A percentile compares a stretch with the other conserved stretches of the same genome.
These are phyloP conservation scores for Lachancea sp. DNA, from an alignment of 805 yeast genomes.

Conservation along the genomic window DNA sequence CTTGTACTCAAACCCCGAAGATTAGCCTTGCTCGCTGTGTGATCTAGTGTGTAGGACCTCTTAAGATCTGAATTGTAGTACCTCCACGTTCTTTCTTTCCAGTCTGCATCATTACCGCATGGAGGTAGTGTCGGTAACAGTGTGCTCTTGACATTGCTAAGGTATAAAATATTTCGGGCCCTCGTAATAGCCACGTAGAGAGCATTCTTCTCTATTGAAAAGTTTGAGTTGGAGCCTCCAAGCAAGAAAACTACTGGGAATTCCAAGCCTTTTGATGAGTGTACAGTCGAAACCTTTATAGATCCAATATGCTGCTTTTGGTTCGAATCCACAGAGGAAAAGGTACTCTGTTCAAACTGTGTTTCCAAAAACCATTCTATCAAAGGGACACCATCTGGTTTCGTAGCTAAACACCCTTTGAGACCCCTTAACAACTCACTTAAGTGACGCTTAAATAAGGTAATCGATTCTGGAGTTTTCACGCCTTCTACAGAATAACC, in stretches of 20 bases:
- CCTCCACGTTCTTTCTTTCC: conserved; percentile 25
- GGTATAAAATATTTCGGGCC: conserved; percentile 40
- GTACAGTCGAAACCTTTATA: conserved; percentile 60
- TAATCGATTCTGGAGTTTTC: too few relatives aligned
- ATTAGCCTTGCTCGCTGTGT: neutral
- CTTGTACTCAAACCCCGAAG: conserved; percentile 12
- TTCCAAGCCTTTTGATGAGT: conserved; percentile 69
- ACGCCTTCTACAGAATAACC: conserved; percentile 26
- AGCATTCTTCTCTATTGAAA: conserved; percentile 35
- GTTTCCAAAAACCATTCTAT: conserved; percentile 33
- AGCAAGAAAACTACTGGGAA: conserved; percentile 60
- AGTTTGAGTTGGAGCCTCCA: conserved; percentile 12
- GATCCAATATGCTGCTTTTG: conserved; percentile 16
- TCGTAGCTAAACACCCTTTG: conserved; percentile 23
- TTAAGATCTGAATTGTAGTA: conserved; percentile 26
- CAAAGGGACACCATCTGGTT: conserved; percentile 23
- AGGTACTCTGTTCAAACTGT: conserved; percentile 24
- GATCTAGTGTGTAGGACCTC: conserved; percentile 1
- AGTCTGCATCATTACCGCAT: neutral
- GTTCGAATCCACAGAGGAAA: neutral
- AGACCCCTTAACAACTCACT: conserved; percentile 35
- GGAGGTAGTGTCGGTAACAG: neutral
- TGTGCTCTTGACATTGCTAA: conserved; percentile 19
- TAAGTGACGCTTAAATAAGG: conserved; percentile 28
- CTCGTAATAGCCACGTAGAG: conserved; percentile 65